Evolutionary conservation across 2,329 filamentous ascomycete species (phyloP).

Genomic region (Huntiella moniliformis): DNA sequence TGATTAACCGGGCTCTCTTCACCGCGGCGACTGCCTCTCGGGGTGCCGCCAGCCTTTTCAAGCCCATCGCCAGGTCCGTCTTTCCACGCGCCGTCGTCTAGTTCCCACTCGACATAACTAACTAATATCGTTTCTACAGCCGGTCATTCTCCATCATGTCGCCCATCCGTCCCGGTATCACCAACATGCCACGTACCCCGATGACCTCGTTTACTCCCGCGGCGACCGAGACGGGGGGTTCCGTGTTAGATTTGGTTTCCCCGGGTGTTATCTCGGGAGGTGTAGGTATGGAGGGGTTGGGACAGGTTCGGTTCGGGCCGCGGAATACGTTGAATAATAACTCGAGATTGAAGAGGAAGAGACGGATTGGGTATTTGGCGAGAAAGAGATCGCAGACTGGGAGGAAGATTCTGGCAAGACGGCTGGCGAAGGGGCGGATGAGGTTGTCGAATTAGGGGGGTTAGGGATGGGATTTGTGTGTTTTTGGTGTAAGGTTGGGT

Average conservation of each 20-base stretch:
- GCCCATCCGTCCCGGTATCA: constrained; percentile 8
- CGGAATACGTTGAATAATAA: constrained; percentile 37
- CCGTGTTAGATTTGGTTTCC: constrained; percentile 27
- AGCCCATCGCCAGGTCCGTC: constrained; percentile 9
- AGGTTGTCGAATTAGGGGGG: constrained; percentile 8
- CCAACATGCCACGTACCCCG: constrained; percentile 1
- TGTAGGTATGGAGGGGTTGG: constrained; percentile 27
- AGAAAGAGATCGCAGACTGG: constrained; percentile 32
- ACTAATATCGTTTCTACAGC: neutral
- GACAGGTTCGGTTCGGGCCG: constrained; percentile 38
- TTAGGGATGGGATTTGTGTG: too few species aligned
- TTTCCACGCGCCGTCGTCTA: neutral
- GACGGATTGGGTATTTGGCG: constrained; percentile 37
- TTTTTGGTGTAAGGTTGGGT: too few species aligned
- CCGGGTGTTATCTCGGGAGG: constrained; percentile 29
- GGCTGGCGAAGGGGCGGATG: constrained; percentile 32
- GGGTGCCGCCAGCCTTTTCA: neutral
- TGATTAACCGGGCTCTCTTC: neutral
- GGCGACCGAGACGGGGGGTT: constrained; percentile 5
- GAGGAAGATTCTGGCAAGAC: constrained; percentile 31
- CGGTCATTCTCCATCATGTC: constrained; percentile 9
- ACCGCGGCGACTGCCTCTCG: neutral
- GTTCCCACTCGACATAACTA: neutral
- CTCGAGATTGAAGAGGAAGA: constrained; percentile 38
- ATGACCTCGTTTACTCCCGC: constrained; percentile 7